These are phyloP conservation scores for Phialemonium atrogriseum DNA, from an alignment of 2,329 filamentous ascomycete genomes.

Conservation along the genomic window DNA sequence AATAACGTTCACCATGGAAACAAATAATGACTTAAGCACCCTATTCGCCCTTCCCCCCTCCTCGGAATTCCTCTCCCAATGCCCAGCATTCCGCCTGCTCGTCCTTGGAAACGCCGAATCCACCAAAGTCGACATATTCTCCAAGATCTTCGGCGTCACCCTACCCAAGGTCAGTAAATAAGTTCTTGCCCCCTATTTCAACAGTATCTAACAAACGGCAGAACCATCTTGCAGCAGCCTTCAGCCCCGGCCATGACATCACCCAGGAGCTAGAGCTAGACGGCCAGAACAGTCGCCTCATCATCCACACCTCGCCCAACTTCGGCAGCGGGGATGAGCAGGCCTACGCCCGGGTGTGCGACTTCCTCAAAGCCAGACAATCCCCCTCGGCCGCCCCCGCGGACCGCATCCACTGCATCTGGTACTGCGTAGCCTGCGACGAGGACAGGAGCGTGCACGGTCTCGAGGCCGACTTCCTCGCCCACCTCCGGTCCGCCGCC, in stretches of 20 bases:
- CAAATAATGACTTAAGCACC: not conserved
- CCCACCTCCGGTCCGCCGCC: slow-evolving; percentile 5
- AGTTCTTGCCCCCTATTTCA: not conserved
- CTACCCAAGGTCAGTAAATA: slow-evolving; percentile 11
- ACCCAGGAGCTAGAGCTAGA: slow-evolving; percentile 10
- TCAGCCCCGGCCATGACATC: slow-evolving; percentile 11
- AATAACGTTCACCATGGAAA: not conserved
- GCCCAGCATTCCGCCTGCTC: slow-evolving; percentile 14
- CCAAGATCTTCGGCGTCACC: slow-evolving; percentile 13
- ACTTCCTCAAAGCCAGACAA: slow-evolving; percentile 9
- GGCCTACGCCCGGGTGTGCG: slow-evolving; percentile 12
- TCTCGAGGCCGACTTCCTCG: slow-evolving; percentile 13
- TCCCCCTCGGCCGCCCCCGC: slow-evolving; percentile 2
- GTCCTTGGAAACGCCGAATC: slow-evolving; percentile 16
- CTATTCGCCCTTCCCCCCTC: slow-evolving; percentile 10
- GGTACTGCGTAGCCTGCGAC: slow-evolving; percentile 17
- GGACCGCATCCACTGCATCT: slow-evolving; percentile 14
- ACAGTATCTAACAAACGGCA: not conserved
- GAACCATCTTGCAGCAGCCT: slow-evolving; percentile 12
- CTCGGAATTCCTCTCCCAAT: slow-evolving; percentile 11
- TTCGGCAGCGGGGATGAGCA: slow-evolving; percentile 12
- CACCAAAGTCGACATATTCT: slow-evolving; percentile 15
- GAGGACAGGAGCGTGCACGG: slow-evolving; percentile 8
- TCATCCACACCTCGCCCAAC: slow-evolving; percentile 14
- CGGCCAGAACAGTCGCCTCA: slow-evolving; percentile 13